These are phyloP conservation scores for Cadophora sp. DNA, from an alignment of 2,329 filamentous ascomycete genomes.

Conservation along the genomic window DNA sequence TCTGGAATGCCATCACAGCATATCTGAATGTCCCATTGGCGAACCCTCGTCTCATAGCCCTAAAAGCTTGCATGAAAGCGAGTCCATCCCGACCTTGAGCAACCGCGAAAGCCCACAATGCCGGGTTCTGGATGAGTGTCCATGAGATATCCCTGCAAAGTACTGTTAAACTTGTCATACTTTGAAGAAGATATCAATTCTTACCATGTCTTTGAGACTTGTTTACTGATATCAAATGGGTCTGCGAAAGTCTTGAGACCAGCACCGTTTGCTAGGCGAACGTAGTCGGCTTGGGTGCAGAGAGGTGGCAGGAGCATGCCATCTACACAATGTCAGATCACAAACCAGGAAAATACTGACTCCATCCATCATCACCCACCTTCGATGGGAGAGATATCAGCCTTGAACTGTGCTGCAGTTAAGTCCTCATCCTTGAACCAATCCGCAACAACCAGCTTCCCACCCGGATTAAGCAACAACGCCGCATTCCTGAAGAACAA, in stretches of 20 bases:
- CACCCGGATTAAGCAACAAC: slow-evolving; percentile 55
- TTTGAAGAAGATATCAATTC: slow-evolving; percentile 29
- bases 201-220: slow-evolving; percentile 66
- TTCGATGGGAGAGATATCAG: slow-evolving; percentile 66
- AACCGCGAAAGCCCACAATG: slow-evolving; percentile 66
- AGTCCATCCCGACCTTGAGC: slow-evolving; percentile 66
- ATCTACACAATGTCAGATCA: slow-evolving; percentile 47
- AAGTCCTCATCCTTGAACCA: slow-evolving; percentile 64
- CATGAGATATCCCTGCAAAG: slow-evolving; percentile 66
- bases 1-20: slow-evolving; percentile 63
- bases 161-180: background rate
- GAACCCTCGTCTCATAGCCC: slow-evolving; percentile 66
- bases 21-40: slow-evolving; percentile 64
- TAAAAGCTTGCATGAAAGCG: slow-evolving; percentile 66
- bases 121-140: slow-evolving; percentile 64
- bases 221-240: slow-evolving; percentile 62
- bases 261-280: slow-evolving; percentile 55
- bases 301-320: slow-evolving; percentile 66
- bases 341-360: background rate
- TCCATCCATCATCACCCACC: slow-evolving; percentile 45
- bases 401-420: slow-evolving; percentile 51
- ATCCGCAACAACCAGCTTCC: slow-evolving; percentile 63
- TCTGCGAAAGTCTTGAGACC: slow-evolving; percentile 54
- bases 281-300: slow-evolving; percentile 60
- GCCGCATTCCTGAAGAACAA: slow-evolving; percentile 63